phyloP scores from a whole-genome alignment of 345 rosid species.

The Salix exigua region DNA sequence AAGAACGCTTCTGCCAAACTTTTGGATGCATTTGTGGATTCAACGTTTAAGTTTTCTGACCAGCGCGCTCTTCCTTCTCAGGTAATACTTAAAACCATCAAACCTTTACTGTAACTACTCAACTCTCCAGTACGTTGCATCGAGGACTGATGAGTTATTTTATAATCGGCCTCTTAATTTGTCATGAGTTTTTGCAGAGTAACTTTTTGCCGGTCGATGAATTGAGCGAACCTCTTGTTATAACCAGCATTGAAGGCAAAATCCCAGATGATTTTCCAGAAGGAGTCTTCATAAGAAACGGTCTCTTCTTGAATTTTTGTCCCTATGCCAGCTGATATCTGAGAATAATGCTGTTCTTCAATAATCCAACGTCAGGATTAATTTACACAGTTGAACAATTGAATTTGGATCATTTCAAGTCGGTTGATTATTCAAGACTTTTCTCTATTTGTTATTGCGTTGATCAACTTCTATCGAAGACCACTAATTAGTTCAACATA shows the following conservation, averaged over 20 bases:
- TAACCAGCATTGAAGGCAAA: conserved; percentile 17
- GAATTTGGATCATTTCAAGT: too few species aligned
- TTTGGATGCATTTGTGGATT: conserved; percentile 41
- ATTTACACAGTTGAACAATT: too few species aligned
- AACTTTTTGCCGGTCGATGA: conserved; percentile 40
- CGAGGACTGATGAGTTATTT: not conserved
- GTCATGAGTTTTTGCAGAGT: conserved; percentile 16
- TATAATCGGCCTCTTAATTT: not conserved
- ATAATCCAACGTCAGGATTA: too few species aligned
- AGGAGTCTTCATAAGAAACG: conserved; percentile 33
- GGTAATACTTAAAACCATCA: conserved; percentile 9
- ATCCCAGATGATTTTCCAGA: conserved; percentile 21
- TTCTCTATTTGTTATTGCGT: too few species aligned
- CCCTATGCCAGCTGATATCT: too few species aligned
- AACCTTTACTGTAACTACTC: not conserved
- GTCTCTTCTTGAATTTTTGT: not conserved
- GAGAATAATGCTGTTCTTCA: too few species aligned
- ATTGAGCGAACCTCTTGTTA: conserved; percentile 4
- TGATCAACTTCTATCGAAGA: not conserved
- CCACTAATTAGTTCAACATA: not conserved
- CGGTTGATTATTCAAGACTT: too few species aligned
- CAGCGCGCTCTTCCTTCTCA: conserved; percentile 44
- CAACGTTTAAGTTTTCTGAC: conserved; percentile 32
- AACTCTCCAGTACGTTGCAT: not conserved
- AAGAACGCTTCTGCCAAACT: conserved; percentile 21